Conservation (phyloP, 2,329 filamentous ascomycete genomes). For the Podosphaera fusca region DNA sequence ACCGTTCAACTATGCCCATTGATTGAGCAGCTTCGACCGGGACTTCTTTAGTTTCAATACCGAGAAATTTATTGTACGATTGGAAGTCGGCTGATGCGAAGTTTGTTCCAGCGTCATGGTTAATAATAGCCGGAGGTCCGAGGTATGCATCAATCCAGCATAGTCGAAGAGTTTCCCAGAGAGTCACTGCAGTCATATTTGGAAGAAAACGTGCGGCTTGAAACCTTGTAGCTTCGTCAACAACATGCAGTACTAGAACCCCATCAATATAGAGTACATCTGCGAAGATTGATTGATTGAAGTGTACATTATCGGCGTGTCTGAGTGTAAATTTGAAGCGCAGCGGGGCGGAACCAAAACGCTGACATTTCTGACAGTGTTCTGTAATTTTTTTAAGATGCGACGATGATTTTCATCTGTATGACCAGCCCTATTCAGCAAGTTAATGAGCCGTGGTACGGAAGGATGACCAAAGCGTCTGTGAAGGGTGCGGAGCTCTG, state of each 20-base stretch:
- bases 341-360: neutral
- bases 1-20: neutral
- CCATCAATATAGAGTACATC: slow-evolving; percentile 1
- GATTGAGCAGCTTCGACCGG: neutral
- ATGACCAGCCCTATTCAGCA: neutral
- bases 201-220: neutral
- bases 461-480: neutral
- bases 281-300: slow-evolving; percentile 2
- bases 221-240: neutral
- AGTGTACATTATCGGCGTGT: neutral
- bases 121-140: neutral
- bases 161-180: no score
- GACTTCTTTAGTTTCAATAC: neutral
- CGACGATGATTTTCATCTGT: neutral
- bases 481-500: neutral
- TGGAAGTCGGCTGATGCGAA: neutral
- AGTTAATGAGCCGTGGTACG: neutral
- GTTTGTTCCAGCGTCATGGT: neutral
- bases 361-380: neutral
- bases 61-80: neutral
- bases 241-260: neutral
- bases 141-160: neutral
- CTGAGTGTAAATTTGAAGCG: slow-evolving; percentile 1
- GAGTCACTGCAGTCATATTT: neutral
- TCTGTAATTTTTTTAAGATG: neutral